A percentile compares a stretch with the other conserved stretches of the same genome.
These are phyloP conservation scores for Clonostachys chloroleuca DNA, from an alignment of 2,329 filamentous ascomycete species.

Conservation along the genomic window DNA sequence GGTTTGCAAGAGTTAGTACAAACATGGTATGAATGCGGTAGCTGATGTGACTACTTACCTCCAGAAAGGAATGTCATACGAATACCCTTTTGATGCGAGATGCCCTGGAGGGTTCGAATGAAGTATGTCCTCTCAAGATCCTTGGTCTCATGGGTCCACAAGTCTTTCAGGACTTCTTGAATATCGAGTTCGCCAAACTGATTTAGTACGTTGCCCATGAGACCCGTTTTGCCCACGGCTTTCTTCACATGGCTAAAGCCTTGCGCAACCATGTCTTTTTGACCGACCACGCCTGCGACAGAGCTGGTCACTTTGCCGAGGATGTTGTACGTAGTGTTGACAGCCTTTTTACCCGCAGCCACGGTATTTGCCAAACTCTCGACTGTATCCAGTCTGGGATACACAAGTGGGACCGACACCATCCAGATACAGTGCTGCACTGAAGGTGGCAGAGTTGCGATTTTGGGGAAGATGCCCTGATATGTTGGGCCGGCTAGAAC, in stretches of 20 bases:
- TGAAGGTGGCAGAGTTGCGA: conserved; percentile 82
- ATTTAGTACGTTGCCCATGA: conserved; percentile 94
- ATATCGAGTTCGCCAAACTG: conserved; percentile 96
- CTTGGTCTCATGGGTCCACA: conserved; percentile 98
- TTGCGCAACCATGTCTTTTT: conserved; percentile 86
- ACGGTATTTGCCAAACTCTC: conserved; percentile 90
- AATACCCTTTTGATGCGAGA: conserved; percentile 89
- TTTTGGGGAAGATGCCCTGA: conserved; percentile 93
- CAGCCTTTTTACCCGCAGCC: conserved; percentile 91
- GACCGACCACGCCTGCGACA: conserved; percentile 91
- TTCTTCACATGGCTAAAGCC: conserved; percentile 96
- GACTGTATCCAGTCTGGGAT: conserved; percentile 85
- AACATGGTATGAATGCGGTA: not conserved
- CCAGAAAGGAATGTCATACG: conserved; percentile 97
- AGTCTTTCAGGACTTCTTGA: conserved; percentile 87
- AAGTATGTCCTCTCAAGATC: conserved; percentile 95
- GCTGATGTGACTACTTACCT: conserved; percentile 40
- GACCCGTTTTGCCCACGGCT: conserved; percentile 87
- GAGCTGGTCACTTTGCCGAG: conserved; percentile 93
- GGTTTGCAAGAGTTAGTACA: not conserved
- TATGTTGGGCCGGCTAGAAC: conserved; percentile 97
- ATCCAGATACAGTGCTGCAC: conserved; percentile 98
- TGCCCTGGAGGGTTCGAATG: conserved; percentile 91
- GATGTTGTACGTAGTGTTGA: conserved; percentile 94
- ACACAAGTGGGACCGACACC: conserved; percentile 85